Evolutionary conservation across 371 early-diverging fungal species (phyloP).

Genomic region (Thermomucor indicae-seudaticae): DNA sequence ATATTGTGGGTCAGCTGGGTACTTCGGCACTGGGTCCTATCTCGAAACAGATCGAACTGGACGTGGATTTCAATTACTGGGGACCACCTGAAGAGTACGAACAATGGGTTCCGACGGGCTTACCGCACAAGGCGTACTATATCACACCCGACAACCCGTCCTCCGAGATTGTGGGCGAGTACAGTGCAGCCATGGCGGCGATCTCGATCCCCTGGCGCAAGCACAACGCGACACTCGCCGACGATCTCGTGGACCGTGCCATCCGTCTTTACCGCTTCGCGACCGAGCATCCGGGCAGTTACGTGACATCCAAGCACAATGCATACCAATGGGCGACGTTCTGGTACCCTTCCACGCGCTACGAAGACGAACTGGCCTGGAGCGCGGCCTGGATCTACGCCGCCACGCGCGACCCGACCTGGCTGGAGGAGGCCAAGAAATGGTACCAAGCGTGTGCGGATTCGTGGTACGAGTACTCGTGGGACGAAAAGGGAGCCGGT

Average conservation of each 20-base stretch:
- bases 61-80: conserved; percentile 57
- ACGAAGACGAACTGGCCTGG: conserved; percentile 50
- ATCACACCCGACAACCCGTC: conserved; percentile 46
- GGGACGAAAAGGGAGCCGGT: conserved; percentile 53
- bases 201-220: conserved; percentile 41
- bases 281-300: conserved; percentile 42
- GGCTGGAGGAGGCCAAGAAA: conserved; percentile 38
- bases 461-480: conserved; percentile 49
- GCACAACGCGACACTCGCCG: conserved; percentile 43
- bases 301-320: conserved; percentile 37
- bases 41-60: conserved; percentile 40
- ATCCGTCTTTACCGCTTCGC: conserved; percentile 46
- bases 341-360: conserved; percentile 52
- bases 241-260: conserved; percentile 37
- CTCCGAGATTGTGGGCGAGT: conserved; percentile 53
- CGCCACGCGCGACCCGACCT: conserved; percentile 37
- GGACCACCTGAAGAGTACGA: conserved; percentile 59
- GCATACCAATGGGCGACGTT: conserved; percentile 47
- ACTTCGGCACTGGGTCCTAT: conserved; percentile 43
- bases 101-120: conserved; percentile 47
- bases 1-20: conserved; percentile 53
- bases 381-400: conserved; percentile 50
- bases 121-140: conserved; percentile 45
- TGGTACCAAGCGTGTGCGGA: conserved; percentile 26
- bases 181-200: conserved; percentile 48